Base-by-base conservation (phyloP, 1,284 basidiomycete species). In the Cryptococcus sp. region DNA sequence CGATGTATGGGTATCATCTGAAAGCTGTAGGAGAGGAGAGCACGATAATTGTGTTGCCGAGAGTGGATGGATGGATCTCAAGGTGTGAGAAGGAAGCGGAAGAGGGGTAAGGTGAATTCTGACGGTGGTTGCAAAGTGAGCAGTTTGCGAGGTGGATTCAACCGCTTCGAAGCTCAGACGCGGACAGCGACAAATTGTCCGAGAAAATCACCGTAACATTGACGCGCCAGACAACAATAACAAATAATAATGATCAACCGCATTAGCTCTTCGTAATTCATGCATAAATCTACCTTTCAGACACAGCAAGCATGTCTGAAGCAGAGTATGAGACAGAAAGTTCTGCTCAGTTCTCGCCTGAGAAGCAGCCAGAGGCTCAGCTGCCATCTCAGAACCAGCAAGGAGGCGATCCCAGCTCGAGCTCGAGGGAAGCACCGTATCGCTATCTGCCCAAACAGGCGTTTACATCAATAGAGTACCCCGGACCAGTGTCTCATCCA, bases 401-500 rank as follows among this genome's bases (percentile, higher is more conserved):
- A n/a, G n/a, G n/a, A n/a, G n/a, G 38, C 40, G 40, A 43, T 6
- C 5, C 22, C 13, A 15, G 26, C 16, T 50, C 52, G 50, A 45
- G 38, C 46, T 38, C 26, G 41, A 48, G 25, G 40, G 20, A 20
- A n/a, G 83, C 85, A 0, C 80, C 78, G 10, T 78, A 80, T 56
- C 77, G 66, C 16, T 78, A 83, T 6, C 80, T 93, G 10, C 85
- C 88, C 8, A 80, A 83, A 34, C 80, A 81, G 3, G 80, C 84
- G 20, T 88, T 87, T 75, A 89, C 88, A 68, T 87, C 90, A 3
- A 80, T 96, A 63, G 93, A 96, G 77, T 94, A 92, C 78, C 93
- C 92, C 7, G 91, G 91, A 54, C 91, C 91, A 63, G 87, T 96
- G 51, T 79, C 82, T 19, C 62, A 70, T n/a, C 63, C 71, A 11